Conservation (phyloP, 306 rosid genomes). For the Vachellia pachyceras region DNA sequence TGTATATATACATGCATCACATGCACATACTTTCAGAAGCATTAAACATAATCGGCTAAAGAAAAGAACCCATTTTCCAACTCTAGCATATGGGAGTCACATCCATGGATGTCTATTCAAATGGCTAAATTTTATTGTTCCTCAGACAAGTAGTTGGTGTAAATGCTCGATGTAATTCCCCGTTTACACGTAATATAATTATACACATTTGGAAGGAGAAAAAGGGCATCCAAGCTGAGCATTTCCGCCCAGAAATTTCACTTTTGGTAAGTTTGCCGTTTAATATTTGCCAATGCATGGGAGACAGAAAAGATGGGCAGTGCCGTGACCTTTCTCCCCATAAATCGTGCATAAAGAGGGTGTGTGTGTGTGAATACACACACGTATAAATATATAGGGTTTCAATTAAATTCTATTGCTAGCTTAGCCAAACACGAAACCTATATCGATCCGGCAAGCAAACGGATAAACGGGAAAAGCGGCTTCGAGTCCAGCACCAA, state of each 20-base stretch:
- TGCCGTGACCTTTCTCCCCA: slow-evolving; percentile 39
- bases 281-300: slow-evolving; percentile 44
- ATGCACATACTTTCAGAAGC: slow-evolving; percentile 60
- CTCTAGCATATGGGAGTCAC: slow-evolving; percentile 54
- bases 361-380: neutral
- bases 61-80: slow-evolving; percentile 39
- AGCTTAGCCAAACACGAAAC: slow-evolving; percentile 67
- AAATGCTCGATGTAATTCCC: slow-evolving; percentile 47
- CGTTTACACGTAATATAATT: slow-evolving; percentile 46
- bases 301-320: slow-evolving; percentile 49
- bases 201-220: slow-evolving; percentile 6
- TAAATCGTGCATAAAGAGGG: slow-evolving; percentile 30
- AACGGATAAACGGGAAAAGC: slow-evolving; percentile 77
- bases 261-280: slow-evolving; percentile 39
- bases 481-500: slow-evolving; percentile 78
- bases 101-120: slow-evolving; percentile 64
- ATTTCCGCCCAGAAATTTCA: neutral
- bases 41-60: slow-evolving; percentile 50
- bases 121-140: slow-evolving; percentile 53
- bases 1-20: slow-evolving; percentile 47
- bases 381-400: neutral
- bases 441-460: slow-evolving; percentile 71
- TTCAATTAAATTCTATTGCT: slow-evolving; percentile 41
- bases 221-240: slow-evolving; percentile 37
- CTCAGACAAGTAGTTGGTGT: slow-evolving; percentile 61